A percentile compares a stretch with the other conserved stretches of the same genome.
These are phyloP conservation scores for Pilobolus umbonatus DNA, from an alignment of 192 early-diverging fungal genomes.

Conservation along the genomic window DNA sequence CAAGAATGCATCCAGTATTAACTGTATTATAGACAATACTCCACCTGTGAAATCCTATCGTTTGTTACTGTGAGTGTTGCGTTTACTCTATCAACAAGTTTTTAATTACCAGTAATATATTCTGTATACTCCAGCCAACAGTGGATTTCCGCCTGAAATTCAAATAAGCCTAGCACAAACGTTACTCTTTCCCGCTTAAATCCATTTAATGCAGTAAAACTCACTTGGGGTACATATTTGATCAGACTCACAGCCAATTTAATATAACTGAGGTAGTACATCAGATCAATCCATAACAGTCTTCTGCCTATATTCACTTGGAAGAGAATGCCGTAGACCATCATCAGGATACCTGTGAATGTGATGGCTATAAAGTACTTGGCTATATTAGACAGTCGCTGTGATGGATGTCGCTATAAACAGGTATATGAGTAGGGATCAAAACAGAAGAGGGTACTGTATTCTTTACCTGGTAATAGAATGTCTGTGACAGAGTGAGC, in stretches of 20 bases:
- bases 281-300: conserved; percentile 55
- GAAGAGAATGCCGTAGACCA: conserved; percentile 14
- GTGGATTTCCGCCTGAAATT: conserved; percentile 75
- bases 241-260: conserved; percentile 73
- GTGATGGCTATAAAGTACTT: conserved; percentile 35
- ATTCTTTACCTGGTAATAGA: conserved; percentile 57
- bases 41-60: conserved; percentile 74
- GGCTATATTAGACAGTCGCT: conserved; percentile 40
- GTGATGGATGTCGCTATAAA: conserved; percentile 36
- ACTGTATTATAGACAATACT: conserved; percentile 64
- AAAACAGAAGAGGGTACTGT: background rate
- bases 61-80: background rate
- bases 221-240: conserved; percentile 74
- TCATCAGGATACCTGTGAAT: conserved; percentile 25
- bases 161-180: conserved; percentile 48
- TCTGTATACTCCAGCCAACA: conserved; percentile 79
- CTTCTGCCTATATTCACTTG: too few relatives aligned
- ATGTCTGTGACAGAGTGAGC: conserved; percentile 59
- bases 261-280: conserved; percentile 71
- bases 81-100: background rate
- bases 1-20: conserved; percentile 63
- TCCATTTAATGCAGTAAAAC: background rate
- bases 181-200: background rate
- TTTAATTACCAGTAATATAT: conserved; percentile 58
- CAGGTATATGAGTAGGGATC: too few relatives aligned